phyloP scores from a whole-genome alignment of 768 basidiomycete genomes.

The Porpolomopsis calyptriformis region DNA sequence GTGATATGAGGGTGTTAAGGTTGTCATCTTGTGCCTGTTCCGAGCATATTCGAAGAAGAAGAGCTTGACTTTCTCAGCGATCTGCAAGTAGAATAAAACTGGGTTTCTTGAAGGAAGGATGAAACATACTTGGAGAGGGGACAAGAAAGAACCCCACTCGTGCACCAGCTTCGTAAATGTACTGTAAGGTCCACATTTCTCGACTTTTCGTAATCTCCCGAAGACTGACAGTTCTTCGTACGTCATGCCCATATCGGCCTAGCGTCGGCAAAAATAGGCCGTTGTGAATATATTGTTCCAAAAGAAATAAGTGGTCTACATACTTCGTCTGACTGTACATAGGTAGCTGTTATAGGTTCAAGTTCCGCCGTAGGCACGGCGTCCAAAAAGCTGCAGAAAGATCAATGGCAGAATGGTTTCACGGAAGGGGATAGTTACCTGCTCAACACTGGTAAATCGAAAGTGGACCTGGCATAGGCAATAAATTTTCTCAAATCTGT shows the following conservation, averaged over 20 bases:
- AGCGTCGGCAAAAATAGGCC: slow-evolving; percentile 4
- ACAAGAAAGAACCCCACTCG: slow-evolving; percentile 83
- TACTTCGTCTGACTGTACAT: slow-evolving; percentile 94
- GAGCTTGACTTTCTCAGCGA: slow-evolving; percentile 92
- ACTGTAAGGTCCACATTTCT: slow-evolving; percentile 96
- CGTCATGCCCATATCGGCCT: slow-evolving; percentile 99
- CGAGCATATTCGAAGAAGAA: slow-evolving; percentile 97
- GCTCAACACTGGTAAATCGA: slow-evolving; percentile 75
- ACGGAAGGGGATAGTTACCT: slow-evolving; percentile 34
- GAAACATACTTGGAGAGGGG: slow-evolving; percentile 59
- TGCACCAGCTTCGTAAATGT: slow-evolving; percentile 93
- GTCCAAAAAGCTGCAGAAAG: slow-evolving; percentile 60
- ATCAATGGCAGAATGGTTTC: background rate
- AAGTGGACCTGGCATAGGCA: slow-evolving; percentile 63
- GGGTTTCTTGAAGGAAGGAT: background rate
- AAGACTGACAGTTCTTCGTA: slow-evolving; percentile 94
- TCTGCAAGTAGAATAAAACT: slow-evolving; percentile 34
- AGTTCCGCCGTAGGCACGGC: slow-evolving; percentile 94
- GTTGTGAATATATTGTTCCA: slow-evolving; percentile 2
- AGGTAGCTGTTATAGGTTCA: slow-evolving; percentile 88
- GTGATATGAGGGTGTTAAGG: slow-evolving; percentile 86
- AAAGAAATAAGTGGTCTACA: slow-evolving; percentile 8
- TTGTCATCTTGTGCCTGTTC: slow-evolving; percentile 99
- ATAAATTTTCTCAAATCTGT: slow-evolving; percentile 96
- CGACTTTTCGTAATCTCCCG: slow-evolving; percentile 86